Base-by-base conservation (phyloP, 352 stramenopile genomes). In the Phytophthora constricta region DNA sequence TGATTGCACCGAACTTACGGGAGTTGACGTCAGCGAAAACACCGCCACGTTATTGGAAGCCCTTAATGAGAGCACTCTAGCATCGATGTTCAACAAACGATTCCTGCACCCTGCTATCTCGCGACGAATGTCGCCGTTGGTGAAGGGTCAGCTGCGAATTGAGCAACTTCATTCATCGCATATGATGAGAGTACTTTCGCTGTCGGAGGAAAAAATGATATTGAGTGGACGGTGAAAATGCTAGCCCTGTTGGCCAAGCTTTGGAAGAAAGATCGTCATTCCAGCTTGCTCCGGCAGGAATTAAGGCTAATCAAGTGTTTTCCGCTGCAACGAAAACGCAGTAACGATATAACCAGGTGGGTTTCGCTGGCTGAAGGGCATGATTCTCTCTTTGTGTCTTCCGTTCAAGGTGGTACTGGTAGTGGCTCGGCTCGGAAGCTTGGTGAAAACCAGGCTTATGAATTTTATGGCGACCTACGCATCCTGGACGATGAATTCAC, bases 281-380 rank as follows among this genome's bases (percentile, higher is more conserved):
- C 70, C 1, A 43, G 51, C 1, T 64, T 92, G 26, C 42, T 89
- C 17, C 56, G 83, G 3, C 75, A 92, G 46, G 86, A 94, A 63
- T 62, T 95, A 27, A 75, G 84, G 16, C 62, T 89, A n/a, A 80
- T 93, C 59, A 80, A 79, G 69, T 95, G 84, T 41, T 92, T 95
- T 43, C 84, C 80, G 1, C 48, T 93, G 20, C 66, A 81, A n/a
- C 59, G 61, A 46, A 74, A 58, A 17, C 33, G 14, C 33, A 47
- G 23, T 17, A 47, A 41, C 13, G 43, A 52, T 17, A 59, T 2
- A 17, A 65, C 26, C 25, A 72, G 27, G 39, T 93, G 74, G 74
- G 51, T 80, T 20, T 90, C 77, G 26, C 60, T 90, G 39, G 71
- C 74, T 39, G 75, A 84, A 26, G 53, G 58, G 17, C 68, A 76